Evolutionary conservation across 2,329 filamentous ascomycete genomes (phyloP).

Genomic region (Phaeosphaeria sp.): DNA sequence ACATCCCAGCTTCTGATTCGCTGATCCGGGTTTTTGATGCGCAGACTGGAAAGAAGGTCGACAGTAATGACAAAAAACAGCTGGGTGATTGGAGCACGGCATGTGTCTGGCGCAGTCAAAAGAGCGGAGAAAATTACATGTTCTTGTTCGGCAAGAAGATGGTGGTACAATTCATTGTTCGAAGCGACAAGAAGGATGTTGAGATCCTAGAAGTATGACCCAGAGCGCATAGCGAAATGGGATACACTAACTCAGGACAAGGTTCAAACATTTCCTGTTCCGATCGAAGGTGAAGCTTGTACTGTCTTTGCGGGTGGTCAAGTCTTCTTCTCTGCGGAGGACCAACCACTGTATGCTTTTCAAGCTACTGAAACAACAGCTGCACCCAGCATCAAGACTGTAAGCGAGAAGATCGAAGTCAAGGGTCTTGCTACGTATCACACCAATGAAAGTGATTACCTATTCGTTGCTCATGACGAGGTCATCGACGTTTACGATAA

Average conservation of each 20-base stretch:
- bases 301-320: constrained; percentile 25
- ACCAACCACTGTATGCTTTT: constrained; percentile 37
- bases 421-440: constrained; percentile 31
- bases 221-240: neutral
- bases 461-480: constrained; percentile 34
- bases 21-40: constrained; percentile 33
- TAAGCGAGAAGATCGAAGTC: constrained; percentile 22
- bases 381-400: constrained; percentile 24
- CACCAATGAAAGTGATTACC: constrained; percentile 21
- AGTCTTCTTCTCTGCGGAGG: constrained; percentile 36
- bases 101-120: constrained; percentile 34
- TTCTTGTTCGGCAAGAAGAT: constrained; percentile 41
- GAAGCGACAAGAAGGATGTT: constrained; percentile 11
- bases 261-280: constrained; percentile 37
- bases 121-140: constrained; percentile 34
- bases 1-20: constrained; percentile 38
- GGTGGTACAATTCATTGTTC: constrained; percentile 35
- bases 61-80: constrained; percentile 28
- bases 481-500: constrained; percentile 31
- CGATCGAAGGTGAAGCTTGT: constrained; percentile 37
- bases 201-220: constrained; percentile 32
- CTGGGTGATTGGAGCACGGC: constrained; percentile 40
- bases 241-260: neutral
- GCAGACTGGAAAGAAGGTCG: constrained; percentile 16
- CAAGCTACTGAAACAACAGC: constrained; percentile 28